Evolutionary conservation across 768 basidiomycete genomes (phyloP).

Genomic region (Leccinellum rugosiceps): DNA sequence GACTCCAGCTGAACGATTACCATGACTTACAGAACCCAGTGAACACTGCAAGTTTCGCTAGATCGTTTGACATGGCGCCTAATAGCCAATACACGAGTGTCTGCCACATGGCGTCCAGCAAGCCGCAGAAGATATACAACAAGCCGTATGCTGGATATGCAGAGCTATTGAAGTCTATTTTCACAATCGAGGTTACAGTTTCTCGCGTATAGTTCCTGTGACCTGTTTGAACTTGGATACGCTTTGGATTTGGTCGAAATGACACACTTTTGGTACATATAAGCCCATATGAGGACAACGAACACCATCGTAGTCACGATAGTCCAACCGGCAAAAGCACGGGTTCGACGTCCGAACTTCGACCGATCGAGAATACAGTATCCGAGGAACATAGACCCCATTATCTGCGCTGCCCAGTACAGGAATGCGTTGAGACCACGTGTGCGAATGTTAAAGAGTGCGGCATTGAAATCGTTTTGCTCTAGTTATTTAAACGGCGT

Average conservation of each 20-base stretch:
- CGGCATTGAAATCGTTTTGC: slow-evolving; percentile 67
- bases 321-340: slow-evolving; percentile 69
- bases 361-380: slow-evolving; percentile 57
- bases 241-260: not conserved
- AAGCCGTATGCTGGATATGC: slow-evolving; percentile 54
- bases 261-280: slow-evolving; percentile 67
- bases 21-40: slow-evolving; percentile 70
- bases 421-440: slow-evolving; percentile 77
- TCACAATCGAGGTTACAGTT: slow-evolving; percentile 36
- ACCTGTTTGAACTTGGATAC: not conserved
- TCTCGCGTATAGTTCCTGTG: slow-evolving; percentile 59
- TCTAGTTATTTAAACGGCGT: slow-evolving; percentile 34
- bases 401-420: slow-evolving; percentile 78
- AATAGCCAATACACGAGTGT: slow-evolving; percentile 80
- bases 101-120: slow-evolving; percentile 85
- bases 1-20: not conserved
- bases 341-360: slow-evolving; percentile 54
- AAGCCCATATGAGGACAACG: slow-evolving; percentile 71
- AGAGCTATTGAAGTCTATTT: slow-evolving; percentile 58
- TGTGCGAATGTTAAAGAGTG: slow-evolving; percentile 75
- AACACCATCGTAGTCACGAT: slow-evolving; percentile 64
- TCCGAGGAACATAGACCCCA: slow-evolving; percentile 73
- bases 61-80: slow-evolving; percentile 84
- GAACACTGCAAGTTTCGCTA: slow-evolving; percentile 72
- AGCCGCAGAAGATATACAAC: slow-evolving; percentile 69